These are phyloP conservation scores for Didymella pinodella DNA, from an alignment of 2,329 filamentous ascomycete species.

Conservation along the genomic window DNA sequence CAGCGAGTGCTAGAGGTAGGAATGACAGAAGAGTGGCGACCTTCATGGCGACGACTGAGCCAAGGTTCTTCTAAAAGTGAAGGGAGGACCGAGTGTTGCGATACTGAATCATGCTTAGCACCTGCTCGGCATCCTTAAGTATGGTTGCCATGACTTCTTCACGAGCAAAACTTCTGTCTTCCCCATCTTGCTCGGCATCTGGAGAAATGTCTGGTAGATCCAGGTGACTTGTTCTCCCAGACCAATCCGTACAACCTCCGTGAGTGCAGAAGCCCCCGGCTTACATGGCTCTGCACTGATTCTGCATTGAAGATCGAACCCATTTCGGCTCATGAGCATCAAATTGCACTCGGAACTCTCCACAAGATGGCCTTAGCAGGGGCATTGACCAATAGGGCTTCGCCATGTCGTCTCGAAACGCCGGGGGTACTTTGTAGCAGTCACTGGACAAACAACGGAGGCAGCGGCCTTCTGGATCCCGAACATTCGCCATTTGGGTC, in stretches of 20 bases:
- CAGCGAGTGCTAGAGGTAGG: conserved; percentile 41
- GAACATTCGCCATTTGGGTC: conserved; percentile 5
- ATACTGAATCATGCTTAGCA: not conserved
- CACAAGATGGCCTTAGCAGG: not conserved
- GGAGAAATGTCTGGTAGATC: conserved; percentile 4
- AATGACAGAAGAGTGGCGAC: conserved; percentile 30
- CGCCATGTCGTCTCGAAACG: not conserved
- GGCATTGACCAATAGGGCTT: not conserved
- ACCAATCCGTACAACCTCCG: conserved; percentile 7
- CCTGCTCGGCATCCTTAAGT: conserved; percentile 7
- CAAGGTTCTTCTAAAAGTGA: not conserved
- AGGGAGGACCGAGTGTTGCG: not conserved
- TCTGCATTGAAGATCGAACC: conserved; percentile 12
- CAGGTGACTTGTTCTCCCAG: conserved; percentile 15
- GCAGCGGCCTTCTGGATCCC: conserved; percentile 2
- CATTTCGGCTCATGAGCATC: conserved; percentile 1
- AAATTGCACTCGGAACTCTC: not conserved
- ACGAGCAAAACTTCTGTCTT: conserved; percentile 12
- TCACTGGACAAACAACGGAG: conserved; percentile 6
- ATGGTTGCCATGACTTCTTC: conserved; percentile 6
- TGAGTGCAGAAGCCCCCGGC: conserved; percentile 7
- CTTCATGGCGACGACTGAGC: conserved; percentile 39
- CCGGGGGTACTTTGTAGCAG: conserved; percentile 5
- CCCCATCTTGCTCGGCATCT: conserved; percentile 12
- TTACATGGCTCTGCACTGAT: not conserved